These are phyloP conservation scores for Wickerhamomyces sydowiorum DNA, from an alignment of 805 yeast species.

Conservation along the genomic window DNA sequence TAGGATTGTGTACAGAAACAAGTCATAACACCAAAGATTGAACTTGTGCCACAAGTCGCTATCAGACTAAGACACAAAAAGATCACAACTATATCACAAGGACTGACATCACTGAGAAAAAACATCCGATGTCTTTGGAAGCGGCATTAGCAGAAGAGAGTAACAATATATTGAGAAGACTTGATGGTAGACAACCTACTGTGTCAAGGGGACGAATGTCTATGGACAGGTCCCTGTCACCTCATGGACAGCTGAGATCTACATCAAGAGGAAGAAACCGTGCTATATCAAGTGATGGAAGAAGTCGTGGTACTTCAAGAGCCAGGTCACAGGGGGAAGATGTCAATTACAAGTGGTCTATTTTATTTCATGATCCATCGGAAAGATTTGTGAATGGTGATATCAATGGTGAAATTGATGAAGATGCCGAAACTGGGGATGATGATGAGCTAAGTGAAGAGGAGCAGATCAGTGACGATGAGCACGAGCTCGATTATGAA, in stretches of 20 bases:
- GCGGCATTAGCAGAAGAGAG: constrained; percentile 11
- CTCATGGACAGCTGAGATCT: constrained; percentile 3
- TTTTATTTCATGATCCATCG: constrained; percentile 69
- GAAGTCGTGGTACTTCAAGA: constrained; percentile 13
- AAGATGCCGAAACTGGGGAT: constrained; percentile 18
- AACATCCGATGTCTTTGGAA: constrained; percentile 14
- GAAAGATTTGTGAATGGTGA: constrained; percentile 39
- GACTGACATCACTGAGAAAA: no score
- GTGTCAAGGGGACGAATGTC: neutral
- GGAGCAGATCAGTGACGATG: constrained; percentile 54
- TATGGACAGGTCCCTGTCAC: constrained; percentile 10
- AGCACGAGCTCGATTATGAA: constrained; percentile 26
- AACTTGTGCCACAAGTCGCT: no score
- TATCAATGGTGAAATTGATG: constrained; percentile 13
- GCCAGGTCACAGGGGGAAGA: constrained; percentile 27
- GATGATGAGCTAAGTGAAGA: constrained; percentile 38
- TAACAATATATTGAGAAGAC: constrained; percentile 2
- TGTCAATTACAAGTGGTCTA: constrained; percentile 45
- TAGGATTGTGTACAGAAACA: no score
- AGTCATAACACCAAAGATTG: no score
- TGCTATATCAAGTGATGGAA: constrained; percentile 9
- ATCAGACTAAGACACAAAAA: neutral
- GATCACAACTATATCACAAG: neutral
- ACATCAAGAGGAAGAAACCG: constrained; percentile 9
- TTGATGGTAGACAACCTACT: neutral